Evolutionary conservation across 106 monocot genomes (phyloP).

Genomic region (Allium fistulosum): DNA sequence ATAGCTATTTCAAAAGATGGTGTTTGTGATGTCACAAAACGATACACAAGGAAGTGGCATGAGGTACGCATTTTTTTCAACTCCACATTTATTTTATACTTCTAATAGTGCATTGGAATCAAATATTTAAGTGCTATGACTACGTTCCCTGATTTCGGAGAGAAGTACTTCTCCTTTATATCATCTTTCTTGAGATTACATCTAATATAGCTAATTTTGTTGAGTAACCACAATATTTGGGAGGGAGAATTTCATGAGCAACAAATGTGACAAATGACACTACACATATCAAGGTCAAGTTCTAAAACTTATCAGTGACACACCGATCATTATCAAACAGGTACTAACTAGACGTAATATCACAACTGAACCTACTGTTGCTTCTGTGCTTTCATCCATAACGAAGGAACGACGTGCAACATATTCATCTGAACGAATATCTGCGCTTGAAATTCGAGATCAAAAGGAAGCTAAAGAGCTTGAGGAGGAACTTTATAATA

Average conservation of each 20-base stretch:
- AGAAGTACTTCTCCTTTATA: too few species aligned
- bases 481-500: constrained; percentile 25
- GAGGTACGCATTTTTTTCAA: constrained; percentile 36
- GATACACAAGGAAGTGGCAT: constrained; percentile 87
- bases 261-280: too few species aligned
- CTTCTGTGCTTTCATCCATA: constrained; percentile 60
- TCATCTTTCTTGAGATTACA: too few species aligned
- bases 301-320: too few species aligned
- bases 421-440: constrained; percentile 41
- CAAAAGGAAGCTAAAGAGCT: constrained; percentile 66
- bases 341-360: constrained; percentile 70
- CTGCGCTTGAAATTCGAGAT: constrained; percentile 37
- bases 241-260: too few species aligned
- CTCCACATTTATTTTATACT: too few species aligned
- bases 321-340: constrained; percentile 15
- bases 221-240: background rate
- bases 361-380: constrained; percentile 45
- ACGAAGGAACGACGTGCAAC: constrained; percentile 59
- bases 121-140: background rate
- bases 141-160: constrained; percentile 3
- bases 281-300: background rate
- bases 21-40: constrained; percentile 84
- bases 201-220: background rate
- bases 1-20: constrained; percentile 89
- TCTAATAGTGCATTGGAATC: too few species aligned